Conservation (phyloP, 2,329 filamentous ascomycete genomes). For the Curvularia spicifera region DNA sequence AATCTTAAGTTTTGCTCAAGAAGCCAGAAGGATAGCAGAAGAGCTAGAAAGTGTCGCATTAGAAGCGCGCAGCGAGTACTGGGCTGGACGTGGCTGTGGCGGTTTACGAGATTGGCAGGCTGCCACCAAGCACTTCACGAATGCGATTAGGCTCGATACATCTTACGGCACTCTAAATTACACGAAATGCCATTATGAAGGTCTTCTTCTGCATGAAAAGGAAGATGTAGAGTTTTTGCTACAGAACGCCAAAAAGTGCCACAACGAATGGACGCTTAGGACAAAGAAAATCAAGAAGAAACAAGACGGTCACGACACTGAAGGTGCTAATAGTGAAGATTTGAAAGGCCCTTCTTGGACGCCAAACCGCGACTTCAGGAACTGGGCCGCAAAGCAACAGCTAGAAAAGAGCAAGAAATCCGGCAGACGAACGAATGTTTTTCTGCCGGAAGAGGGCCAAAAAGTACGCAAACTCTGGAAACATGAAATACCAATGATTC, state of each 20-base stretch:
- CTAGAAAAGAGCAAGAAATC: not conserved
- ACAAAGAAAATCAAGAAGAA: not conserved
- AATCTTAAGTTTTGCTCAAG: conserved; percentile 11
- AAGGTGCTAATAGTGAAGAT: not conserved
- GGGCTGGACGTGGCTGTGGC: conserved; percentile 25
- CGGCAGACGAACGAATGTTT: not conserved
- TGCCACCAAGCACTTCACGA: conserved; percentile 17
- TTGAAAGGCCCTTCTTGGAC: conserved; percentile 1
- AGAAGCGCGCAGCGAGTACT: conserved; percentile 29
- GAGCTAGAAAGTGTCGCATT: conserved; percentile 16
- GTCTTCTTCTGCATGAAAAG: conserved; percentile 14
- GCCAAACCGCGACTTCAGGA: conserved; percentile 8
- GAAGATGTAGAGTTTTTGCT: conserved; percentile 16
- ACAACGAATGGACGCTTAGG: not conserved
- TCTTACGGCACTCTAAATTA: not conserved
- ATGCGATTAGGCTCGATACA: conserved; percentile 17
- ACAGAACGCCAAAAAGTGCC: conserved; percentile 2
- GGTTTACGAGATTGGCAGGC: conserved; percentile 15
- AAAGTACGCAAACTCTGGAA: not conserved
- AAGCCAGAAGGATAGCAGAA: conserved; percentile 18
- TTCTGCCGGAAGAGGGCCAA: not conserved
- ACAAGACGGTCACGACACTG: not conserved
- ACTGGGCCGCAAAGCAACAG: not conserved
- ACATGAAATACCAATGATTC: not conserved
- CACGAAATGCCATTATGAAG: not conserved